These are phyloP conservation scores for Schizopora paradoxa DNA, from an alignment of 1,284 basidiomycete species.

Conservation along the genomic window DNA sequence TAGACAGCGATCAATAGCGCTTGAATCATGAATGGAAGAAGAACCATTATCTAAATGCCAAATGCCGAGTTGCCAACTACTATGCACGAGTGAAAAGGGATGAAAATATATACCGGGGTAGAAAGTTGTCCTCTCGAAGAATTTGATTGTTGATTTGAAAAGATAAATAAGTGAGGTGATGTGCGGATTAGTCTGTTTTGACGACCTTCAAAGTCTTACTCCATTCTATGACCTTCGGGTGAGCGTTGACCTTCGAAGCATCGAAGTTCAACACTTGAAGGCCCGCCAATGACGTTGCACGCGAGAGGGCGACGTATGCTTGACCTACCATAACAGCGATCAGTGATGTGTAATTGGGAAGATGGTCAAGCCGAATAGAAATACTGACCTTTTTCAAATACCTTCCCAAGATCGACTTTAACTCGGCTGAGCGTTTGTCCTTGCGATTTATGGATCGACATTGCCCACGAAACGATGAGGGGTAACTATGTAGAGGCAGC, in stretches of 20 bases:
- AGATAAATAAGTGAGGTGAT: not conserved
- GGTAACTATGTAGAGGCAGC: slow-evolving; percentile 56
- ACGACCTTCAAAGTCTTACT: slow-evolving; percentile 32
- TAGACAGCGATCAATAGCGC: no score
- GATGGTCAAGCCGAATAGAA: slow-evolving; percentile 6
- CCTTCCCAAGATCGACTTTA: slow-evolving; percentile 72
- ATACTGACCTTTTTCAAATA: slow-evolving; percentile 81
- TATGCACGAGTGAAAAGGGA: no score
- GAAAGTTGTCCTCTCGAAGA: no score
- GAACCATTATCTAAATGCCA: no score
- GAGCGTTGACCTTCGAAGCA: slow-evolving; percentile 52
- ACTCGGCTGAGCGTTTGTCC: slow-evolving; percentile 86
- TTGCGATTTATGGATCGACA: slow-evolving; percentile 94
- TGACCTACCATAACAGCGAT: slow-evolving; percentile 48
- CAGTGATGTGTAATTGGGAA: not conserved
- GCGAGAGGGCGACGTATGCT: slow-evolving; percentile 94
- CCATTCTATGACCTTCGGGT: slow-evolving; percentile 35
- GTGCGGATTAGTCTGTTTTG: slow-evolving; percentile 19
- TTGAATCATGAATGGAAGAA: no score
- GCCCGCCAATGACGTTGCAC: slow-evolving; percentile 88
- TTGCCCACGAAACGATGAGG: slow-evolving; percentile 86
- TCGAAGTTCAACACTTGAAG: slow-evolving; percentile 89
- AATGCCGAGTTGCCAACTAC: no score
- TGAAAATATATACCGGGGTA: no score
- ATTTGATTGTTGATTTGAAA: no score